Base-by-base conservation (phyloP, 768 basidiomycete species). In the Grammothele lineata region DNA sequence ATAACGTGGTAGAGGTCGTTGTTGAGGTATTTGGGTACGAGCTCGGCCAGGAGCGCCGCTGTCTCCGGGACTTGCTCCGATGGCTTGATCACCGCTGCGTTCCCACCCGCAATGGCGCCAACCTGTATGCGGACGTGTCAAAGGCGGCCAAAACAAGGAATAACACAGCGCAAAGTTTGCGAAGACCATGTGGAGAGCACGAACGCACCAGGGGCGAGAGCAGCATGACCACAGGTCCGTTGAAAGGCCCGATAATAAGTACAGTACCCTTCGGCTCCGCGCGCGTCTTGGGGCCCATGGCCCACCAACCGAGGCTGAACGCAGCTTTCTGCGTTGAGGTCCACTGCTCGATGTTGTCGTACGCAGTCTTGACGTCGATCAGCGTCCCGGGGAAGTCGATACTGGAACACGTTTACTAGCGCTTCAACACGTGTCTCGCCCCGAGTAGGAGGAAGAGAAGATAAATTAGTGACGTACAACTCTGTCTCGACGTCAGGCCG, bases 181-280 rank as follows among this genome's bases (percentile, higher is more conserved):
- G 8, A 14, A 14, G 27, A 14, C 7, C 7, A 14, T 7, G 14
- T 14, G 27, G 7, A 14, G 14, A 14, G 14, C 7, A 14, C 8
- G 8, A 14, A 61, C 75, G 19, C 47, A 85, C 84, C 53, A 91
- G 50, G 7, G 84, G 84, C 1, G 70, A 65, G 5, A 87, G 27
- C 0, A 72, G 60, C 46, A 85, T 62, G 70, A 72, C 82, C 11
- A 88, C 49, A 0, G 87, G 88, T 58, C 84, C 87, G 62, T 88
- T 89, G 74, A 86, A 88, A 0, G 86, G 83, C 25, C 70, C 71
- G 45, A 90, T 83, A 55, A 86, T 76, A 39, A 88, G 66, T 0
- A 84, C 75, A 21, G 81, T 74, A 3, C 87, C 87, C 61, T 92
- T 92, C 37, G 91, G 73, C 54, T 88, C 86, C 56, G 88, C 87